Evolutionary conservation across 139 green algal genomes (phyloP), one percentile per base, ranked within the genome.

Genomic region (Eudorina sp.): DNA sequence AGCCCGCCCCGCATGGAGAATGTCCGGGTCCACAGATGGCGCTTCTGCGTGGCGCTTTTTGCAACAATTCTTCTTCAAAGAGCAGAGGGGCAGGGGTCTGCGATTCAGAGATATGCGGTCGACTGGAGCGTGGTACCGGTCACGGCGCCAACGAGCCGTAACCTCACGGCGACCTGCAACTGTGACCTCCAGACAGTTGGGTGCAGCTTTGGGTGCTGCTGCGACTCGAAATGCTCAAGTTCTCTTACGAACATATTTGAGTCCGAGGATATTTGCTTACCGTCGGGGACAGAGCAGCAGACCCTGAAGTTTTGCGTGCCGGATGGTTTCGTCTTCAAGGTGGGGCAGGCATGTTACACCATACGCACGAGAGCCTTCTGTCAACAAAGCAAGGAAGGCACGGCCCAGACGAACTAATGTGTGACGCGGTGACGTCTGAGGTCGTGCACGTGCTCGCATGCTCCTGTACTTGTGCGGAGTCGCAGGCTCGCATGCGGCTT

Each of bases 191-290:
- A 74, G 1, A 46, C 73, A 11, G 60, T 68, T 31, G 80, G 81
- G 14, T 95, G 92, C 84, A 86, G 91, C 72, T 66, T 81, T 1
- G 75, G 79, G 21, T 95, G 92, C 89, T 95, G 92, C 80, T 95
- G 92, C 53, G 92, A 95, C 58, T 41, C 84, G 16, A 45, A 72
- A 46, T 95, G 92, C 81, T 68, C 85, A 25, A n/a, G n/a, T 31
- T 60, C 36, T 21, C 62, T 90, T 6, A 74, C 78, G 8, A 43
- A 11, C 19, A 73, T 76, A 8, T 91, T 91, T 4, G 68, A 31
- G 40, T 78, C 72, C 5, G 64, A 88, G 14, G 74, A 48, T 0
- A 40, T 45, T 0, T 95, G 92, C 66, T 51, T 92, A 27, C 90
- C 92, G 11, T 74, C 90, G 2, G 89, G 90, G 3, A n/a, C 58